Base-by-base conservation (phyloP, 352 stramenopile genomes). In the Pythium volutum region DNA sequence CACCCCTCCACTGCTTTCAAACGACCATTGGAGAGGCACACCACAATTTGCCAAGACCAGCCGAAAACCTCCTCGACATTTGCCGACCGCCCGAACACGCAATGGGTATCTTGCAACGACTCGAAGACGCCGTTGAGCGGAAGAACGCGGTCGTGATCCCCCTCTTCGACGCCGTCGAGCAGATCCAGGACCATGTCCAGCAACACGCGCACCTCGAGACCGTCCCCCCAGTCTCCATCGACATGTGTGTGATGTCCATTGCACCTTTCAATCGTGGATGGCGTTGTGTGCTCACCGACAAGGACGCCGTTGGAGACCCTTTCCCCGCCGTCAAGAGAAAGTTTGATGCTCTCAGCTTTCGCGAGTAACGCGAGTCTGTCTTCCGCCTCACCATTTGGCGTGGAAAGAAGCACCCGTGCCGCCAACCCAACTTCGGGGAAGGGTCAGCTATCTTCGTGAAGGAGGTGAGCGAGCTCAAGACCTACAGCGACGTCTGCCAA, bases 321-420 rank as follows among this genome's bases (percentile, higher is more conserved):
- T 45, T 55, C 20, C 33, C 49, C 2, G n/a, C 1, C 18, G 26
- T 53, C 15, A 38, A 53, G 46, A 12, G 9, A 11, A 27, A 55
- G 15, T 33, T 45, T 20, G 29, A 45, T 11, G 4, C 2, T 18
- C n/a, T 45, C n/a, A 43, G n/a, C 18, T 42, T 15, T 31, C 33
- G 29, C 12, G 49, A 55, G 4, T 26, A 39, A 6, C 2, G 15
- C 22, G 33, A 55, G 18, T 42, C 33, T 31, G 11, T 33, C 22
- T 55, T 55, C 20, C 49, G 49, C 8, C 49, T 55, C 9, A 45
- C 33, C 1, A 33, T 55, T 33, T 45, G 49, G 33, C 49, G 49
- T 22, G n/a, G 20, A 1, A 45, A 33, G 49, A 55, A 29, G n/a
- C 5, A 43, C 33, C 49, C 49, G 10, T 4, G 5, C 7, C 49